Evolutionary conservation across 2,329 filamentous ascomycete genomes (phyloP).

Genomic region (Pseudocercospora vitis): DNA sequence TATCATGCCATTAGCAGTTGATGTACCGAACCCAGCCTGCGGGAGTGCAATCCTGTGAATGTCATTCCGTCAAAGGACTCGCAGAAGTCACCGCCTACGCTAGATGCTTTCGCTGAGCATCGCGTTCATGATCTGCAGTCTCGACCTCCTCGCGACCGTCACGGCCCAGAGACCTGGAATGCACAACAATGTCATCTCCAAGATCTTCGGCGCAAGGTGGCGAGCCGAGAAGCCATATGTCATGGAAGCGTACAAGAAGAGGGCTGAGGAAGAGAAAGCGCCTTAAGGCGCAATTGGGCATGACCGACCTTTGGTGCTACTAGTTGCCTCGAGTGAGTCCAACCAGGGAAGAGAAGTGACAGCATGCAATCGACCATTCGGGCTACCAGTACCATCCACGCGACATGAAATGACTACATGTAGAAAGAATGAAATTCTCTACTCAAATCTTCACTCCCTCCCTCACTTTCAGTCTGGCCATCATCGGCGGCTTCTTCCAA

Average conservation of each 20-base stretch:
- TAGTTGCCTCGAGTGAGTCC: too few relatives aligned
- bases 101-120: slow-evolving; percentile 11
- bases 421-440: slow-evolving; percentile 39
- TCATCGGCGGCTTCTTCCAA: slow-evolving; percentile 6
- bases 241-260: slow-evolving; percentile 14
- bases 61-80: too few relatives aligned
- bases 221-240: slow-evolving; percentile 13
- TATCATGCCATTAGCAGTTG: too few relatives aligned
- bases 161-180: slow-evolving; percentile 15
- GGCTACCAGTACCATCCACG: slow-evolving; percentile 37
- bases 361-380: slow-evolving; percentile 19
- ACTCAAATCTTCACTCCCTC: neutral
- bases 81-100: too few relatives aligned
- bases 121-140: slow-evolving; percentile 23
- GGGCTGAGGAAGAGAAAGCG: slow-evolving; percentile 11
- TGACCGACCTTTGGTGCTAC: too few relatives aligned
- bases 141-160: slow-evolving; percentile 16
- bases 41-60: too few relatives aligned
- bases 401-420: slow-evolving; percentile 26
- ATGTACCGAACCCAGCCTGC: too few relatives aligned
- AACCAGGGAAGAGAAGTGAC: too few relatives aligned
- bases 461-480: slow-evolving; percentile 4
- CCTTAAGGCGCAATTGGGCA: too few relatives aligned
- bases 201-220: slow-evolving; percentile 15
- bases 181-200: slow-evolving; percentile 25